Percentiles rank a stretch among this genome's conserved stretches.
phyloP scores from a whole-genome alignment of 2,329 filamentous ascomycete genomes.

The Tolypocladium album region DNA sequence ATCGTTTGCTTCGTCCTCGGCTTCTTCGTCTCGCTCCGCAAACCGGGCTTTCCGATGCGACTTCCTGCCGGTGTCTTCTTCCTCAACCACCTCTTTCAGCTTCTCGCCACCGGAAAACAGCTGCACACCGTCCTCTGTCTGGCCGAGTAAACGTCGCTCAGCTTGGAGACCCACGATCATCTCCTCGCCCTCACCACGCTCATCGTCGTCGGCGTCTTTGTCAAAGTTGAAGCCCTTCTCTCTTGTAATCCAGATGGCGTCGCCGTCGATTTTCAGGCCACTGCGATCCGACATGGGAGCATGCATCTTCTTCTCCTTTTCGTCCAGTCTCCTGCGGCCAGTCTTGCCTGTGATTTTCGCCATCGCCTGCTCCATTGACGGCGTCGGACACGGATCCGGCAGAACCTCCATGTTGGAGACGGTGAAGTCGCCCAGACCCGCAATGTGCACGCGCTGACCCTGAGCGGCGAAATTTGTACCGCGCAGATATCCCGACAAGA shows the following conservation, averaged over 20 bases:
- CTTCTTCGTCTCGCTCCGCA: slow-evolving; percentile 47
- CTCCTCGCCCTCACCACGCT: slow-evolving; percentile 89
- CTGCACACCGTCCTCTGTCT: slow-evolving; percentile 71
- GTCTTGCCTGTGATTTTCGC: slow-evolving; percentile 79
- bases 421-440: slow-evolving; percentile 81
- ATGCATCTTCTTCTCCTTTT: slow-evolving; percentile 94
- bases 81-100: slow-evolving; percentile 44
- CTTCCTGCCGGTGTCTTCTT: slow-evolving; percentile 50
- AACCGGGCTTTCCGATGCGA: slow-evolving; percentile 46
- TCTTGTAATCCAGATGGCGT: slow-evolving; percentile 80
- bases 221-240: slow-evolving; percentile 69
- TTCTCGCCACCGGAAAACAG: slow-evolving; percentile 72
- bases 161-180: slow-evolving; percentile 84
- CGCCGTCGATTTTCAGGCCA: slow-evolving; percentile 90
- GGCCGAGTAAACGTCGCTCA: slow-evolving; percentile 70
- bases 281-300: slow-evolving; percentile 98
- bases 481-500: slow-evolving; percentile 84
- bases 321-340: slow-evolving; percentile 69
- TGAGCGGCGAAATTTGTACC: slow-evolving; percentile 88
- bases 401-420: slow-evolving; percentile 76
- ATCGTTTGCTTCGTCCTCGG: slow-evolving; percentile 41
- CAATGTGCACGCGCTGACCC: slow-evolving; percentile 81
- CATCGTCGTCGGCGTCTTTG: slow-evolving; percentile 51
- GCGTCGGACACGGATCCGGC: slow-evolving; percentile 92
- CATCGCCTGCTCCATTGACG: slow-evolving; percentile 76